Conservation (phyloP, 169 alveolate species). For the Cryptosporidium ubiquitum region DNA sequence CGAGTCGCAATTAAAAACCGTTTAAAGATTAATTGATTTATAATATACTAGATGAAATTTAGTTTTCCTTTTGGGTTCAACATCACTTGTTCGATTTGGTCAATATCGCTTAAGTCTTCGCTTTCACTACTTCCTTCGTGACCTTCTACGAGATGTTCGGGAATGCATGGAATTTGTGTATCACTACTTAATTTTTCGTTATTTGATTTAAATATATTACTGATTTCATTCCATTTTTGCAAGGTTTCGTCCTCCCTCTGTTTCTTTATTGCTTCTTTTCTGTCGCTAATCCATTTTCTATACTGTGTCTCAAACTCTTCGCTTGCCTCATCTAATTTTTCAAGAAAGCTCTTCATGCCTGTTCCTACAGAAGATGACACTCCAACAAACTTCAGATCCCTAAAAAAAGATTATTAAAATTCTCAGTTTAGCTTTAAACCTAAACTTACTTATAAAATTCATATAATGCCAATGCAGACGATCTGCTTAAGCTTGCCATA, state of each 20-base stretch:
- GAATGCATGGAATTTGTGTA: conserved; percentile 40
- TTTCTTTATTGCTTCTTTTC: conserved; percentile 75
- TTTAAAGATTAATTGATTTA: not conserved
- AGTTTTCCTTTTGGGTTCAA: conserved; percentile 51
- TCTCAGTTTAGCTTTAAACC: not conserved
- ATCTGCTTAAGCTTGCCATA: conserved; percentile 89
- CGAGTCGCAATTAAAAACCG: not conserved
- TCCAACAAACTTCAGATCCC: conserved; percentile 81
- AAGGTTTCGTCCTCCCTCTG: conserved; percentile 73
- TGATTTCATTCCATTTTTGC: conserved; percentile 77
- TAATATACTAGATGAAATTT: conserved; percentile 18
- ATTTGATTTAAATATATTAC: conserved; percentile 4
- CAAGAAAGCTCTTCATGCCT: conserved; percentile 85
- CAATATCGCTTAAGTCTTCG: conserved; percentile 33
- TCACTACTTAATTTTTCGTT: not conserved
- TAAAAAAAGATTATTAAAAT: conserved; percentile 26
- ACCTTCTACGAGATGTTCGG: conserved; percentile 48
- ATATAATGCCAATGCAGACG: conserved; percentile 90
- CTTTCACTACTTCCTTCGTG: not conserved
- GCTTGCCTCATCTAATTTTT: conserved; percentile 77
- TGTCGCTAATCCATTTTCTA: conserved; percentile 73
- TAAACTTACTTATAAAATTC: conserved; percentile 88
- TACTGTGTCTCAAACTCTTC: conserved; percentile 81
- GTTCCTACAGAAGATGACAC: conserved; percentile 88
- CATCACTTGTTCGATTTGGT: conserved; percentile 17